Conservation (phyloP, 768 basidiomycete genomes). For the Phanerochaete sordida region DNA sequence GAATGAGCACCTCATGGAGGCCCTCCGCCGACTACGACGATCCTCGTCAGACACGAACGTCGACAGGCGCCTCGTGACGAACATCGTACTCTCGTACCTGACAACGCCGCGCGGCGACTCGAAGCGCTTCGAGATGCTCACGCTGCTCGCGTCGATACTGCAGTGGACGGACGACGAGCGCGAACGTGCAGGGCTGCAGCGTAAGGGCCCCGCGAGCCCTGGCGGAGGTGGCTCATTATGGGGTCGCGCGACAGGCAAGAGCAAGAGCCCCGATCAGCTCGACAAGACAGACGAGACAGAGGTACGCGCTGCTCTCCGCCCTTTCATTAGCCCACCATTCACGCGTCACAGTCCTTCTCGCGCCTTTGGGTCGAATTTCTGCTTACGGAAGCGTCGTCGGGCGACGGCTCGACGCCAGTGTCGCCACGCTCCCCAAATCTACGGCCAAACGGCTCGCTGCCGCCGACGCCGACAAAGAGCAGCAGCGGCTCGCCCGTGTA, state of each 20-base stretch:
- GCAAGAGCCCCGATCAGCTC: constrained; percentile 45
- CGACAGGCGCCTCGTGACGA: constrained; percentile 90
- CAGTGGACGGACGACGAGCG: constrained; percentile 90
- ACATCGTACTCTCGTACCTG: constrained; percentile 88
- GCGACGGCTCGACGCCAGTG: constrained; percentile 22
- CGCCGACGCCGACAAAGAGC: constrained; percentile 25
- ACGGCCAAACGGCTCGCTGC: constrained; percentile 34
- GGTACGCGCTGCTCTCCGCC: constrained; percentile 36
- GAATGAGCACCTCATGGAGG: constrained; percentile 97
- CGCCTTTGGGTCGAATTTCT: constrained; percentile 98
- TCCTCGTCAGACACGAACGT: constrained; percentile 85
- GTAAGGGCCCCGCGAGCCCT: constrained; percentile 30
- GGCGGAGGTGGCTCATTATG: constrained; percentile 22
- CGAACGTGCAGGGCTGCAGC: constrained; percentile 85
- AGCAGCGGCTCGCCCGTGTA: constrained; percentile 15
- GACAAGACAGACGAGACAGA: constrained; percentile 85
- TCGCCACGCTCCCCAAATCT: constrained; percentile 22
- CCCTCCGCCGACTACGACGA: constrained; percentile 87
- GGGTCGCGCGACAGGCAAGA: constrained; percentile 27
- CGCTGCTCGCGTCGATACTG: constrained; percentile 84
- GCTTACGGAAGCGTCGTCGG: constrained; percentile 80
- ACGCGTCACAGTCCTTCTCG: constrained; percentile 76
- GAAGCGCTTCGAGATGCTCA: constrained; percentile 96
- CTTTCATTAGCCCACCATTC: not conserved
- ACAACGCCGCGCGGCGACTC: constrained; percentile 86